Base-by-base conservation (phyloP, 345 rosid species). In the Luvunga scandens region DNA sequence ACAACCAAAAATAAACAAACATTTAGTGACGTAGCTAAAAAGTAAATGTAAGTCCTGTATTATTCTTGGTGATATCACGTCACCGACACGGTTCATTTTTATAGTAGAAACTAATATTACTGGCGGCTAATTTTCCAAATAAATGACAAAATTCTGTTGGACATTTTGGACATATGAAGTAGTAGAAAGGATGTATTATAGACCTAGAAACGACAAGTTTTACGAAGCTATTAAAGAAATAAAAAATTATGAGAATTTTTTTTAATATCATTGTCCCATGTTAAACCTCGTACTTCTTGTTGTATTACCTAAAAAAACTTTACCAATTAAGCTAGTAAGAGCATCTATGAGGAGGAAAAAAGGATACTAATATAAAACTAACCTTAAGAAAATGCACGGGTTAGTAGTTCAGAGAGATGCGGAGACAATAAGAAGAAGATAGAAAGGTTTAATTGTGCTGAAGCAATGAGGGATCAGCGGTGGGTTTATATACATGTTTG, bases 401-500 rank as follows among this genome's bases (percentile, higher is more conserved):
- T 18, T 2, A 53, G 22, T 18, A 53, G 22, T 53, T 53, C 22
- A 53, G 22, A 53, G 57, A 61, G 31, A 61, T 25, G 31, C 25
- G 16, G 33, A 9, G 65, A 25, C 27, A 61, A 10, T 2, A 53
- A 18, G 57, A 53, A 53, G 57, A 53, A 53, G n/a, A 18, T 16
- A 4, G 57, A 53, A 53, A 19, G 57, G 22, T 16, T 53, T 53
- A 16, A 53, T 16, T 53, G 66, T 82, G 77, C 50, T 80, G 85
- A 71, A 69, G 83, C 65, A 75, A 78, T 64, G 84, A 14, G 73
- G 5, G 27, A 70, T 66, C 53, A 30, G 13, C 57, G 83, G 72
- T 78, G 70, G 77, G 74, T 64, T 25, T 89, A 87, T 83, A 89
- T 91, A 87, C 80, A 83, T 69, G 71, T 30, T 61, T 69, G 66